Percentiles rank a stretch among this genome's conserved stretches.
These are phyloP conservation scores for Ceratobasidium sp. DNA, from an alignment of 1,284 basidiomycete genomes.

Conservation along the genomic window DNA sequence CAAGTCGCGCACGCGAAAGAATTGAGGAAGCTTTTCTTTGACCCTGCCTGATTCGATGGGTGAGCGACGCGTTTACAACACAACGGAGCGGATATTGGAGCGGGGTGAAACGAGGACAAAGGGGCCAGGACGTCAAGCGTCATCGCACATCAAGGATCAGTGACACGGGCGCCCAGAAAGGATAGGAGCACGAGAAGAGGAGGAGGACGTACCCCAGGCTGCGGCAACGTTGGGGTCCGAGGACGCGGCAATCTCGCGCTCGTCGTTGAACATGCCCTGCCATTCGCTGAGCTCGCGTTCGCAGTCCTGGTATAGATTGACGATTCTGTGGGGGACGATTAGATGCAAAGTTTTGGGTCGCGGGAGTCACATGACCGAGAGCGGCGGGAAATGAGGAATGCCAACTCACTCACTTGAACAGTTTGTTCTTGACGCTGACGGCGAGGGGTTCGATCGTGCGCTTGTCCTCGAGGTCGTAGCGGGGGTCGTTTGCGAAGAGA, in stretches of 20 bases:
- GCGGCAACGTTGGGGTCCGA: constrained; percentile 46
- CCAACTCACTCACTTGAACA: constrained; percentile 49
- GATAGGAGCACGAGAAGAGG: constrained; percentile 26
- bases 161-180: constrained; percentile 33
- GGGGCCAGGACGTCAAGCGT: constrained; percentile 36
- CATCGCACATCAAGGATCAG: constrained; percentile 44
- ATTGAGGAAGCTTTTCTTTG: constrained; percentile 51
- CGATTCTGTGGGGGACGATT: constrained; percentile 45
- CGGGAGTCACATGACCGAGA: constrained; percentile 37
- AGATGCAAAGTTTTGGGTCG: constrained; percentile 37
- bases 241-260: constrained; percentile 47
- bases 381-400: constrained; percentile 29
- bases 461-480: constrained; percentile 50
- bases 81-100: constrained; percentile 35
- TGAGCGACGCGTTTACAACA: constrained; percentile 40
- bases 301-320: constrained; percentile 50
- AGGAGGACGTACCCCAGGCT: constrained; percentile 48
- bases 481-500: constrained; percentile 49
- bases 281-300: constrained; percentile 48
- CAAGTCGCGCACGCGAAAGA: constrained; percentile 50
- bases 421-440: constrained; percentile 50
- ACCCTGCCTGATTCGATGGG: constrained; percentile 47
- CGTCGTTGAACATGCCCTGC: constrained; percentile 46
- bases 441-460: constrained; percentile 50
- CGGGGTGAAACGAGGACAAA: constrained; percentile 42